Evolutionary conservation across 345 rosid genomes (phyloP).

Genomic region (Excoecaria cochinchinensis): DNA sequence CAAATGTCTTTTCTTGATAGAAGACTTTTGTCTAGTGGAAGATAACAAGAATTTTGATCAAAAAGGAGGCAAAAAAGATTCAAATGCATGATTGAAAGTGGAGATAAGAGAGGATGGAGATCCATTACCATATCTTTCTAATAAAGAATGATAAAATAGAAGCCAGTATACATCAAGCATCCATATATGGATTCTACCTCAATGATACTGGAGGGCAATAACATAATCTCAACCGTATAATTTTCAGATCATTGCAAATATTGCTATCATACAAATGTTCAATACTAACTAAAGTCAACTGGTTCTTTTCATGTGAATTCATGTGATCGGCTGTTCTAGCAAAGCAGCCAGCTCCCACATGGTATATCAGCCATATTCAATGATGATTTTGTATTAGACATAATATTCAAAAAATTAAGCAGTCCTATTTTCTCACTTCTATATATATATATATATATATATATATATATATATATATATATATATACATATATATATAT

Average conservation of each 20-base stretch:
- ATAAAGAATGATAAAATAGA: slow-evolving; percentile 7
- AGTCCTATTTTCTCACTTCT: background rate
- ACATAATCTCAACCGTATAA: background rate
- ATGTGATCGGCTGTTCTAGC: background rate
- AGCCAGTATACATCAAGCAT: slow-evolving; percentile 10
- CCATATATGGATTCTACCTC: slow-evolving; percentile 12
- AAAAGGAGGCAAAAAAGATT: slow-evolving; percentile 31
- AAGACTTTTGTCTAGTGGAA: slow-evolving; percentile 52
- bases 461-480: background rate
- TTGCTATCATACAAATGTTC: background rate
- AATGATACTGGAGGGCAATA: background rate
- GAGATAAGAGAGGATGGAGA: slow-evolving; percentile 29
- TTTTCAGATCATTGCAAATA: slow-evolving; percentile 2
- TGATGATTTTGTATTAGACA: background rate
- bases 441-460: too few relatives aligned
- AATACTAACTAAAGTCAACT: slow-evolving; percentile 4
- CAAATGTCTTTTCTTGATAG: slow-evolving; percentile 24
- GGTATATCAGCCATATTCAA: background rate
- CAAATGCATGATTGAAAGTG: slow-evolving; percentile 43
- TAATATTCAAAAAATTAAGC: background rate
- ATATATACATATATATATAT: too few relatives aligned
- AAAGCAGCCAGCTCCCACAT: background rate
- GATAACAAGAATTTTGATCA: slow-evolving; percentile 32
- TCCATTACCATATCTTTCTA: slow-evolving; percentile 17
- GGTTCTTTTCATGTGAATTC: background rate